phyloP scores from a whole-genome alignment of 305 asterid genomes.

The Fraxinus greggii region DNA sequence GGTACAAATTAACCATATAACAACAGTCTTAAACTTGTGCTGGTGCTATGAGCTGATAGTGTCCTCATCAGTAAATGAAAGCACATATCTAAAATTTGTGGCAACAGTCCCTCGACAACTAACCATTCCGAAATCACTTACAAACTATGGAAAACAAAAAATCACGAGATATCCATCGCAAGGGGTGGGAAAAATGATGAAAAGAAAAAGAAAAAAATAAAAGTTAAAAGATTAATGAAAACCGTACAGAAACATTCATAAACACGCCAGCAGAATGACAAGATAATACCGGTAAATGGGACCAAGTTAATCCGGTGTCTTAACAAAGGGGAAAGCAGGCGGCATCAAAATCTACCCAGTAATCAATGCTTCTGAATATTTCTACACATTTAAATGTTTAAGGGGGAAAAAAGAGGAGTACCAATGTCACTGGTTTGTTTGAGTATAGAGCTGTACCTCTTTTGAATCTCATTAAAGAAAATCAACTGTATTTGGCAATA shows the following conservation, averaged over 20 bases:
- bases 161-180: background rate
- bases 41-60: background rate
- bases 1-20: background rate
- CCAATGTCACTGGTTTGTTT: background rate
- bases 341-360: background rate
- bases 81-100: background rate
- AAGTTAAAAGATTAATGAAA: background rate
- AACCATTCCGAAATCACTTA: background rate
- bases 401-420: background rate
- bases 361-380: background rate
- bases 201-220: background rate
- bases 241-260: background rate
- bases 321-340: background rate
- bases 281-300: background rate
- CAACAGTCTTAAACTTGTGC: background rate
- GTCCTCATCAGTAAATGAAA: background rate
- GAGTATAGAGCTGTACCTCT: slow-evolving; percentile 11
- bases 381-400: background rate
- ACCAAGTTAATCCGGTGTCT: background rate
- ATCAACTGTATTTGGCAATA: slow-evolving; percentile 7
- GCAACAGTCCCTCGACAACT: background rate
- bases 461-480: slow-evolving; percentile 5
- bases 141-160: background rate
- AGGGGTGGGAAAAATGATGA: background rate
- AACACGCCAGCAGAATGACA: background rate